Percentiles rank a stretch among this genome's conserved stretches.
Conservation (phyloP, 2,329 filamentous ascomycete genomes). For the Trichoderma endophyticum region DNA sequence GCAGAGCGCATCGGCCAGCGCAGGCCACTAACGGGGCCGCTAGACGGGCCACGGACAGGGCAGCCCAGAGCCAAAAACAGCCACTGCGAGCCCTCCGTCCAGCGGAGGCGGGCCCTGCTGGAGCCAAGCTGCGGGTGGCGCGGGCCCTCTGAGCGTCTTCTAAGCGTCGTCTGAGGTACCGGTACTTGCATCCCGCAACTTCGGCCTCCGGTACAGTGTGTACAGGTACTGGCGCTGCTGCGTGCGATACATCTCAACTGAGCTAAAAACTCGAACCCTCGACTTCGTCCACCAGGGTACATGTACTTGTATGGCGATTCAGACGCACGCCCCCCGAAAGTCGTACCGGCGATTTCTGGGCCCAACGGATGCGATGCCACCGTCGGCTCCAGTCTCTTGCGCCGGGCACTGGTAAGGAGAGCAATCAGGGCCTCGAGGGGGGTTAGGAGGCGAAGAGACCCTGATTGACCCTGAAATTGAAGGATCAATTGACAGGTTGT, state of each 20-base stretch:
- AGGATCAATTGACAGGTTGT: neutral
- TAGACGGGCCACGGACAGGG: constrained; percentile 2
- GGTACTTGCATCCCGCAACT: neutral
- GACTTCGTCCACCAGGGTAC: neutral
- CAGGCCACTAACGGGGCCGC: constrained; percentile 11
- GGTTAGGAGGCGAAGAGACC: neutral
- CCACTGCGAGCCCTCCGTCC: constrained; percentile 9
- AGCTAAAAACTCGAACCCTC: neutral
- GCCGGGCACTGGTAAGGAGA: neutral
- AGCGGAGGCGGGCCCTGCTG: constrained; percentile 19
- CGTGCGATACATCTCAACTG: neutral
- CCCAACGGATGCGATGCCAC: constrained; percentile 5
- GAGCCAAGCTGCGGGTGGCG: constrained; percentile 20
- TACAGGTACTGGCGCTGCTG: neutral
- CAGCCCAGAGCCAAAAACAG: constrained; percentile 7
- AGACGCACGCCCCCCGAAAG: constrained; percentile 9
- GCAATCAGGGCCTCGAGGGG: neutral
- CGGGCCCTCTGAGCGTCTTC: constrained; percentile 10
- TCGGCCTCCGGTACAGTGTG: neutral
- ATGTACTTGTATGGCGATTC: neutral
- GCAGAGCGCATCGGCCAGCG: neutral
- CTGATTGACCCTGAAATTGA: neutral
- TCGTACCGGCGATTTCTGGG: neutral
- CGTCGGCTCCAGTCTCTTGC: neutral
- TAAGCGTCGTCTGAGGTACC: neutral